Evolutionary conservation across 2,329 filamentous ascomycete genomes (phyloP).

Genomic region (Apiospora hydei): DNA sequence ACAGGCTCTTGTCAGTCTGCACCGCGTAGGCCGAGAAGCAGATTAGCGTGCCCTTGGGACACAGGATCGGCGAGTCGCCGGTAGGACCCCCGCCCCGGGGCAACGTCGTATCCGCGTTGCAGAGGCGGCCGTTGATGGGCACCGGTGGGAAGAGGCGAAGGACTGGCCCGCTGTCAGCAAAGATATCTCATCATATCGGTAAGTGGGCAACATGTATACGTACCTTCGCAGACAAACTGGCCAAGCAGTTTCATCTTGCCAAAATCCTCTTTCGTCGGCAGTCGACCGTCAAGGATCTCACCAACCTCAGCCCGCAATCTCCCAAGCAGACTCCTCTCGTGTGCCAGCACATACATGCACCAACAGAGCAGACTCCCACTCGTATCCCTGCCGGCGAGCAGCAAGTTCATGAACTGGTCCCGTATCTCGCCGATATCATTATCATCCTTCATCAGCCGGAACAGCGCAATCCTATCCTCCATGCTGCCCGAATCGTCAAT

Average conservation of each 20-base stretch:
- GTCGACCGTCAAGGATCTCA: too few species aligned
- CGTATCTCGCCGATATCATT: neutral
- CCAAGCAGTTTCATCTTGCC: too few species aligned
- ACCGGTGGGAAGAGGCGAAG: slow-evolving; percentile 2
- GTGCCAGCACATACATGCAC: slow-evolving; percentile 28
- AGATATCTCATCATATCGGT: too few species aligned
- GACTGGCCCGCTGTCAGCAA: neutral
- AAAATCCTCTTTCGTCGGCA: too few species aligned
- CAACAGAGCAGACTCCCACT: slow-evolving; percentile 47
- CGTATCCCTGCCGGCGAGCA: slow-evolving; percentile 2
- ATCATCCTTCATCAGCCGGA: too few species aligned
- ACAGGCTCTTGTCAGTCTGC: slow-evolving; percentile 40
- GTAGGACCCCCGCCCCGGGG: slow-evolving; percentile 55
- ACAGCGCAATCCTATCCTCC: too few species aligned
- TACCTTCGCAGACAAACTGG: too few species aligned
- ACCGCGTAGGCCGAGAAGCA: slow-evolving; percentile 46
- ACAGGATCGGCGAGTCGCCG: slow-evolving; percentile 51
- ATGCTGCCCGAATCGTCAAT: neutral
- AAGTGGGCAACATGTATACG: too few species aligned
- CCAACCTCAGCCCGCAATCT: too few species aligned
- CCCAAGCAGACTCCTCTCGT: neutral
- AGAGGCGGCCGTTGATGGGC: neutral
- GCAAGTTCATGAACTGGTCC: slow-evolving; percentile 1
- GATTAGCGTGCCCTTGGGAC: slow-evolving; percentile 50
- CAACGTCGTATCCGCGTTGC: slow-evolving; percentile 45